Evolutionary conservation across 345 rosid species (phyloP).

Genomic region (Aquilaria malaccensis): DNA sequence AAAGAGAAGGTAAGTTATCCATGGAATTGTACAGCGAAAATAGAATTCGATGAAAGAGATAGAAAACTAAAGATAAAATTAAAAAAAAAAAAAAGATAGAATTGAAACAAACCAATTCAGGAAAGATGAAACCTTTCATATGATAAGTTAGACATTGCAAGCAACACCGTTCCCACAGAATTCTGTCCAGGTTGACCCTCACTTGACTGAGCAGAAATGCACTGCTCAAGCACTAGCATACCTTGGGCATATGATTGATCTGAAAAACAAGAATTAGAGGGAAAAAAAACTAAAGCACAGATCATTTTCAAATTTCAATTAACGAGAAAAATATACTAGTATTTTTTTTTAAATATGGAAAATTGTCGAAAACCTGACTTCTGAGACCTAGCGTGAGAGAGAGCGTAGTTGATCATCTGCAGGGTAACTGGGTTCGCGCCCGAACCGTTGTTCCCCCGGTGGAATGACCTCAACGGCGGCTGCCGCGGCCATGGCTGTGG

Average conservation of each 20-base stretch:
- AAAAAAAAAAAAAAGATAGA: not conserved
- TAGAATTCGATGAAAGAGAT: not conserved
- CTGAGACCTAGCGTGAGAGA: slow-evolving; percentile 59
- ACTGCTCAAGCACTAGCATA: slow-evolving; percentile 78
- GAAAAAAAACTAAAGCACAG: not conserved
- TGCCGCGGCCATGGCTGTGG: slow-evolving; percentile 10
- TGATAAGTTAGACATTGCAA: slow-evolving; percentile 76
- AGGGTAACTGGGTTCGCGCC: slow-evolving; percentile 59
- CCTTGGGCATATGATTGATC: slow-evolving; percentile 80
- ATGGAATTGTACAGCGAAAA: not conserved
- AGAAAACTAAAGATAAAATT: not conserved
- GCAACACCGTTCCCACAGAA: slow-evolving; percentile 56
- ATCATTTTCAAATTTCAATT: not conserved
- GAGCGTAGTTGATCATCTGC: slow-evolving; percentile 90
- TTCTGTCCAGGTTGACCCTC: slow-evolving; percentile 42
- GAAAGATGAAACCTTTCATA: slow-evolving; percentile 45
- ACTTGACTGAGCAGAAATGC: slow-evolving; percentile 46
- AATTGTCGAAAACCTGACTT: slow-evolving; percentile 46
- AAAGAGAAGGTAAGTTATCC: no score
- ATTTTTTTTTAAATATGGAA: not conserved
- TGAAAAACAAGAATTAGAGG: slow-evolving; percentile 7
- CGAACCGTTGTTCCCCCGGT: slow-evolving; percentile 35
- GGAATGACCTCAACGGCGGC: slow-evolving; percentile 32
- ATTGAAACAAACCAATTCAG: not conserved
- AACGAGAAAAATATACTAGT: slow-evolving; percentile 1